Base-by-base conservation (phyloP, 1,284 basidiomycete species). In the Trichosporon faecale region DNA sequence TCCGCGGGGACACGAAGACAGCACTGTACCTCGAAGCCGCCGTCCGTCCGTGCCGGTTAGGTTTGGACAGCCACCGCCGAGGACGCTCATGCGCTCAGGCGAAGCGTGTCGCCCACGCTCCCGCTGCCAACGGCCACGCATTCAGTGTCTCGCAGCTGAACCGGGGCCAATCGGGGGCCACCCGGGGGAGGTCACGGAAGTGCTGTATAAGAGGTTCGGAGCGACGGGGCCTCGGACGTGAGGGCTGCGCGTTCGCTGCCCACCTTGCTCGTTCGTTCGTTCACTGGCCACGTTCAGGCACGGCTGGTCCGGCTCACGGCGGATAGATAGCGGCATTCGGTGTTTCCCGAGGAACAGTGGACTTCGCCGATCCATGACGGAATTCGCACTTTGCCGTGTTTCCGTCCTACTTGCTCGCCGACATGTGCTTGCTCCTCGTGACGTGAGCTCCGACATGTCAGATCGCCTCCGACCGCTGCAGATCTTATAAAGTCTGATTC, bases 291-390 rank as follows among this genome's bases (percentile, higher is more conserved):
- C 49, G 49, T 31, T n/a, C 57, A 61, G 57, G 57, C 57, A 61
- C 57, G 57, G 18, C 3, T 29, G 8, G n/a, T 7, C 55, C 27
- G 27, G 55, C 55, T 60, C 27, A 9, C 57, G 57, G 57, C 57
- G 18, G 23, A 31, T 21, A 61, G 57, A 61, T 61, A 61, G 57
- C 57, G 57, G 57, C 16, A 6, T 61, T 61, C 57, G 57, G 57
- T 31, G 57, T 61, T 61, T 61, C 57, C 57, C 57, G 57, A 61
- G 57, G 57, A 31, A n/a, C 6, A 14, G 57, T 33, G 16, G 57
- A 61, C 57, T 61, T 61, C 29, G 18, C 57, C 57, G 57, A 61
- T 29, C 27, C 57, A 61, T 16, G 29, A 33, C 57, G 57, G 57
- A 18, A 23, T 61, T 31, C 18, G 18, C 27, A 29, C 57, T 31